Evolutionary conservation across 768 basidiomycete genomes (phyloP), one percentile per base, ranked within the genome.

Genomic region (Pisolithus tinctorius): DNA sequence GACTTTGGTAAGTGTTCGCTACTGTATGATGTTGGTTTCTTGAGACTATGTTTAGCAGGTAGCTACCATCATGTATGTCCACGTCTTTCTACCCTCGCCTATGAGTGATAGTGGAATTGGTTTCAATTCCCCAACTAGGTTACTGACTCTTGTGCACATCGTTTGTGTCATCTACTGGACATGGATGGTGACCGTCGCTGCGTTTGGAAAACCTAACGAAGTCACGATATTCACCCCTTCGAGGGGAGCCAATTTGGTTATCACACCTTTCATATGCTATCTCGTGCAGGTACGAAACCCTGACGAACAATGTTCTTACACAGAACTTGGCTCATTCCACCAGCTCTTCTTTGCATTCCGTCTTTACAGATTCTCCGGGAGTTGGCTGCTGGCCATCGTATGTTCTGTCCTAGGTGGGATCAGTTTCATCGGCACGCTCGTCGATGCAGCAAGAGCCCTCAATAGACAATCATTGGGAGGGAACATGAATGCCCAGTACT

Each of bases 201-300:
- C 37, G 6, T 54, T 31, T 38, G 37, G 50, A 8, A 4, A 54
- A 36, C 48, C 42, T 30, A 16, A 44, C 6, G 17, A 45, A 25
- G 30, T 54, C 37, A 54, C 49, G 30, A 54, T 54, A 39, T 54
- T 52, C n/a, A 30, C 53, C 13, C 34, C 4, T 7, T 30, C 53
- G 9, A 50, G 53, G n/a, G 36, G 27, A 6, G 49, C 31, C 14
- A 54, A 50, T 26, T 8, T 54, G 23, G 25, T 51, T 25, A 4
- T 54, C 43, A 51, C 37, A 7, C 53, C 53, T 16, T 46, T 54
- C 36, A 51, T 54, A 16, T 45, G 43, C 27, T 52, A 45, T 30
- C 37, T 54, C 31, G 49, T 50, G 16, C 53, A 51, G 49, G 49
- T 54, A 29, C 5, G 31, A 17, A n/a, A n/a, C 39, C 11, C 4